Base-by-base conservation (phyloP, 176 grass and related monocot species). In the Juncus effusus region DNA sequence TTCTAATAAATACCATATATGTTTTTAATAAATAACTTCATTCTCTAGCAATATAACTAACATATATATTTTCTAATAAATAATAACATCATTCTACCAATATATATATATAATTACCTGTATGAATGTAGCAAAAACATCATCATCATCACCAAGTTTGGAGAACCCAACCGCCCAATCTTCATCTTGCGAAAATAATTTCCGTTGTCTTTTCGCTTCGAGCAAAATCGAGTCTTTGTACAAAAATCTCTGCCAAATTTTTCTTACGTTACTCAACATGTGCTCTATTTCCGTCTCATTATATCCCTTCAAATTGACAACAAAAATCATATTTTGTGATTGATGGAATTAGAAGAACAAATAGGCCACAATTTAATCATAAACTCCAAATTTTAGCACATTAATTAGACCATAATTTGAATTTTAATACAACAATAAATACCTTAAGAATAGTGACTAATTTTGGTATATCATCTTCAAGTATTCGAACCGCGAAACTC, bases 121-220 rank as follows among this genome's bases (percentile, higher is more conserved):
- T 78, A 97, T 86, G 67, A 97, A 97, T 54, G 94, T 97, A 1
- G 85, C 79, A 81, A 87, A 97, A 19, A 77, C 94, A 78, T 97
- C 88, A 37, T 95, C 90, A 73, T 75, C 61, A 3, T 82, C 72
- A 59, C 75, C 72, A 74, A 97, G 78, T 78, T 92, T 89, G 5
- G 94, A 89, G 38, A 84, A 80, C 69, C 92, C 94, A 39, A 92
- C 80, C 40, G 88, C 84, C 94, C 94, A 97, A 19, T 65, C 61
- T 7, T 84, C 85, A 78, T 92, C 88, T 54, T 76, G 54, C 44
- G 80, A 44, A 56, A 80, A 97, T 51, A 86, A 51, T 13, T 51
- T 81, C 82, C 79, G 89, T 77, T 97, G 88, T 68, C 85, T 84
- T 49, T 70, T 49, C 37, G 88, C 88, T 76, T 97, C 94, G 36